Percentiles rank a stretch among this genome's conserved stretches.
Conservation (phyloP, 2,329 filamentous ascomycete species). For the Stagonosporopsis vannaccii region DNA sequence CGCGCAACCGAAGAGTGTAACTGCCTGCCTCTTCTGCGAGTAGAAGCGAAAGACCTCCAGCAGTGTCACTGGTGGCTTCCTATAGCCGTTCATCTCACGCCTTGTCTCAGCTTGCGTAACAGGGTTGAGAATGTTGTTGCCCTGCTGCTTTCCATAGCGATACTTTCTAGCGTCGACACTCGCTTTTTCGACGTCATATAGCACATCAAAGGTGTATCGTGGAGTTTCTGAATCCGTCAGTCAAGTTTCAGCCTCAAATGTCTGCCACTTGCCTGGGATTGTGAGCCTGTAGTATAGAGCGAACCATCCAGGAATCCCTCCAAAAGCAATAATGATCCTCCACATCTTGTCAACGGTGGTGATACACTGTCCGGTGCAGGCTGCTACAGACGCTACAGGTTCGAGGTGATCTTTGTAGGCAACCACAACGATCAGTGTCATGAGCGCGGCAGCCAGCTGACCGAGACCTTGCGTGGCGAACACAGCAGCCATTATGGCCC, state of each 20-base stretch:
- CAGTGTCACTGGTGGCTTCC: slow-evolving; percentile 39
- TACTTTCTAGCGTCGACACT: slow-evolving; percentile 77
- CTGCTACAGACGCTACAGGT: slow-evolving; percentile 57
- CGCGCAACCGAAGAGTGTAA: slow-evolving; percentile 76
- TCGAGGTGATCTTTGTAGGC: slow-evolving; percentile 72
- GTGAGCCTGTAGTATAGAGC: slow-evolving; percentile 87
- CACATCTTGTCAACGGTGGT: slow-evolving; percentile 87
- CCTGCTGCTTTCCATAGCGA: slow-evolving; percentile 67
- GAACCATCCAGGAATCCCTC: slow-evolving; percentile 79
- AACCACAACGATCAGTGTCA: slow-evolving; percentile 75
- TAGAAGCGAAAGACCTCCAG: slow-evolving; percentile 75
- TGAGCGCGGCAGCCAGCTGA: slow-evolving; percentile 76
- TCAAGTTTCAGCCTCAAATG: background rate
- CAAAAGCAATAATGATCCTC: slow-evolving; percentile 81
- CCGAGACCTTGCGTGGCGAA: slow-evolving; percentile 90
- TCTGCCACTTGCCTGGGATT: slow-evolving; percentile 62
- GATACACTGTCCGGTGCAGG: slow-evolving; percentile 70
- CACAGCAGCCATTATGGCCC: slow-evolving; percentile 85
- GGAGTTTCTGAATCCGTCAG: slow-evolving; percentile 68
- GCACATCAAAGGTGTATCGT: slow-evolving; percentile 85
- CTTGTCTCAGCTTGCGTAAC: slow-evolving; percentile 66
- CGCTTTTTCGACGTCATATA: slow-evolving; percentile 69
- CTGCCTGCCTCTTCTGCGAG: slow-evolving; percentile 71
- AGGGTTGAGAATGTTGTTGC: slow-evolving; percentile 70
- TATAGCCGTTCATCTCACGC: slow-evolving; percentile 45